These are phyloP conservation scores for Umbelopsis isabellina DNA, from an alignment of 192 early-diverging fungal species.

Conservation along the genomic window DNA sequence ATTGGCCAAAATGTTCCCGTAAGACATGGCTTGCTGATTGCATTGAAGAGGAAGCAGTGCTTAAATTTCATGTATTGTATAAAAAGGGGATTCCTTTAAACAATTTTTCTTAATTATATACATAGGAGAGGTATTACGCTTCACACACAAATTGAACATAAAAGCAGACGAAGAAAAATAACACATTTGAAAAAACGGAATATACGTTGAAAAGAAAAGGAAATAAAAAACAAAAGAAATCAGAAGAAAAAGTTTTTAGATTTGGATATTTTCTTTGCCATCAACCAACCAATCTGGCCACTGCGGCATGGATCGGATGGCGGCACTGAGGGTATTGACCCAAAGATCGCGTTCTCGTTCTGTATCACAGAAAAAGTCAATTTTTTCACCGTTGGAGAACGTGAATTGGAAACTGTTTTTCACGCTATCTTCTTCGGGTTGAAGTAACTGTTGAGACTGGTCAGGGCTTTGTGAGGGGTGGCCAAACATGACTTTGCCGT, in stretches of 20 bases:
- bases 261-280: conserved; percentile 3
- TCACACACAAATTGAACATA: not conserved
- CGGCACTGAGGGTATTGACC: conserved; percentile 25
- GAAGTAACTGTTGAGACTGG: not conserved
- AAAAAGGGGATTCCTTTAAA: not conserved
- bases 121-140: conserved; percentile 8
- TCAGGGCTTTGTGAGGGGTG: conserved; percentile 6
- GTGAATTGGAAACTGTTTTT: conserved; percentile 33
- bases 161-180: not conserved
- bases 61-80: conserved; percentile 10
- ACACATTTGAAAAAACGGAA: not conserved
- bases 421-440: conserved; percentile 12
- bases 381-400: conserved; percentile 32
- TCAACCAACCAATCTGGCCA: conserved; percentile 23
- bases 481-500: not conserved
- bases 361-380: conserved; percentile 39
- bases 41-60: not conserved
- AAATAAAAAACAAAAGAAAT: not conserved
- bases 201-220: not conserved
- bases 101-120: not conserved
- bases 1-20: conserved; percentile 11
- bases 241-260: not conserved
- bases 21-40: not conserved
- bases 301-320: conserved; percentile 6
- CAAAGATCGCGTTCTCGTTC: conserved; percentile 25